phyloP scores from a whole-genome alignment of 2,329 filamentous ascomycete genomes.

The Neofusicoccum sp. region DNA sequence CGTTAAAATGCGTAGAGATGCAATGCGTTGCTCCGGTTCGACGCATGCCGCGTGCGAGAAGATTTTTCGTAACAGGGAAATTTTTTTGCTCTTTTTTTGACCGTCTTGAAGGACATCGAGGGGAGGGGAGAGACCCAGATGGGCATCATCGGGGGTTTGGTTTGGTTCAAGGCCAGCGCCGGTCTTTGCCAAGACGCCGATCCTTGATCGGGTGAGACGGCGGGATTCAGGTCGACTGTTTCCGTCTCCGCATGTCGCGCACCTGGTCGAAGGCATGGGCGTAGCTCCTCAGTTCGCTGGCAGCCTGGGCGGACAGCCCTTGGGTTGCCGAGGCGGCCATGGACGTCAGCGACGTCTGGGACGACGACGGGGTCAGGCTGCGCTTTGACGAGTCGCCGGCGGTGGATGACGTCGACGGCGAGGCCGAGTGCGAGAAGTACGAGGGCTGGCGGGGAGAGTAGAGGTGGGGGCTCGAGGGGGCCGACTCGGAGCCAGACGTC shows the following conservation, averaged over 20 bases:
- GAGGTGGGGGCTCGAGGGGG: constrained; percentile 46
- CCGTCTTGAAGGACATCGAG: not conserved
- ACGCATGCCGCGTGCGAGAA: constrained; percentile 5
- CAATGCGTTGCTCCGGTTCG: constrained; percentile 15
- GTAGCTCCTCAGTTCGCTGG: constrained; percentile 79
- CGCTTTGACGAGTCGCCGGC: constrained; percentile 34
- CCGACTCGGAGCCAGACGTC: constrained; percentile 49
- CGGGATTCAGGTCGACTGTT: constrained; percentile 7
- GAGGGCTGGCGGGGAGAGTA: constrained; percentile 31
- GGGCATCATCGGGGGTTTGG: not conserved
- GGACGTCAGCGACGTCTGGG: constrained; percentile 80
- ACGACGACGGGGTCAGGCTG: constrained; percentile 62
- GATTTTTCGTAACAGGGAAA: not conserved
- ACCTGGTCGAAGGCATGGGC: constrained; percentile 86
- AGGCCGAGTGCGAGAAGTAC: constrained; percentile 37
- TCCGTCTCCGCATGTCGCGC: constrained; percentile 54
- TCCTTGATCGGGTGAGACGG: not conserved
- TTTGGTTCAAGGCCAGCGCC: not conserved
- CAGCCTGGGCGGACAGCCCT: constrained; percentile 71
- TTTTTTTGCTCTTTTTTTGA: not conserved
- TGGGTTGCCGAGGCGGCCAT: constrained; percentile 60
- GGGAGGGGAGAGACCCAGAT: not conserved
- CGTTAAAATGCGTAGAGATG: constrained; percentile 15
- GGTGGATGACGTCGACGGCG: constrained; percentile 27
- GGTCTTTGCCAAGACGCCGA: not conserved